Evolutionary conservation across 768 basidiomycete species (phyloP).

Genomic region (Naganishia vaughanmartiniae): DNA sequence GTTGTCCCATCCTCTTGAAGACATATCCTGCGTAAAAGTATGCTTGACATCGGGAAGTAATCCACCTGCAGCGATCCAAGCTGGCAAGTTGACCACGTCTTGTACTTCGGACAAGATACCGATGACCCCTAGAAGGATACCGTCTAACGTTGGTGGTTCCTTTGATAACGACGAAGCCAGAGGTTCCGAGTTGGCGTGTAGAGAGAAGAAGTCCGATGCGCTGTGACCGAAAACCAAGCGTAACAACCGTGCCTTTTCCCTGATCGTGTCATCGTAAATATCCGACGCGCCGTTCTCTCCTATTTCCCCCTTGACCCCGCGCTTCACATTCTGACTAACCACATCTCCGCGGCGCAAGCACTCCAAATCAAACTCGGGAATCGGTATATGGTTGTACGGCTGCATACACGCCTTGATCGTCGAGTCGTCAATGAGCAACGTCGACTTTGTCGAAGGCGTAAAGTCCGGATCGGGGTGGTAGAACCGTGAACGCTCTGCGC

Average conservation of each 20-base stretch:
- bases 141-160: constrained; percentile 34
- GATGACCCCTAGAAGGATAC: constrained; percentile 44
- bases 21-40: constrained; percentile 15
- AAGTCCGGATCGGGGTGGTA: constrained; percentile 29
- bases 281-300: neutral
- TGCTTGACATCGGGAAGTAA: constrained; percentile 30
- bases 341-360: neutral
- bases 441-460: constrained; percentile 27
- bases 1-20: constrained; percentile 41
- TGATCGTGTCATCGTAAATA: neutral
- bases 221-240: constrained; percentile 7
- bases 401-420: constrained; percentile 46
- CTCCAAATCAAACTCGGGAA: constrained; percentile 42
- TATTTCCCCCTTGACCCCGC: neutral
- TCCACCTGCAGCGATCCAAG: constrained; percentile 47
- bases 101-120: constrained; percentile 45
- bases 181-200: neutral
- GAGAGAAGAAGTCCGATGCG: neutral
- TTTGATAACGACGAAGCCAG: neutral
- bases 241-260: neutral
- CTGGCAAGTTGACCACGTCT: constrained; percentile 42
- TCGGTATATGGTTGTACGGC: constrained; percentile 49
- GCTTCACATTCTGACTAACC: neutral
- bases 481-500: neutral
- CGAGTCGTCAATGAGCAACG: constrained; percentile 48